phyloP scores from a whole-genome alignment of 495 filamentous ascomycete species.

The Pyrenopolyporus hunteri region DNA sequence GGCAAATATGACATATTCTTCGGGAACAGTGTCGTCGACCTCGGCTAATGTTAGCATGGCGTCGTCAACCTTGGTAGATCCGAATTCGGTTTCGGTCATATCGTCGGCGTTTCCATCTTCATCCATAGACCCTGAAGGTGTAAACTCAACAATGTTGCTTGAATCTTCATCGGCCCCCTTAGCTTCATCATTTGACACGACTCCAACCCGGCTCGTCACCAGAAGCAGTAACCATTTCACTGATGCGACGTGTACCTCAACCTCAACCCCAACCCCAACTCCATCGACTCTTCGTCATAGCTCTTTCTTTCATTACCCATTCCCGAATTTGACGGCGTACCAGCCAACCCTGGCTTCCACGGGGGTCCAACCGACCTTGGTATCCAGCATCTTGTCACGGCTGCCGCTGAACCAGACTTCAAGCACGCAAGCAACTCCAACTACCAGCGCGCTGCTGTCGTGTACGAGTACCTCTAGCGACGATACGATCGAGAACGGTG shows the following conservation, averaged over 20 bases:
- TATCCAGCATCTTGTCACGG: background rate
- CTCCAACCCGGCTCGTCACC: background rate
- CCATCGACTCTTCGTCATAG: background rate
- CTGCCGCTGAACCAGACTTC: background rate
- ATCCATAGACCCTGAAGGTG: background rate
- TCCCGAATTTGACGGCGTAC: conserved; percentile 11
- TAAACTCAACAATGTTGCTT: conserved; percentile 1
- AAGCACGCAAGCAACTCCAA: background rate
- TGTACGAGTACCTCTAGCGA: conserved; percentile 4
- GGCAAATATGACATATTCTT: conserved; percentile 17
- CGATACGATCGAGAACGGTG: conserved; percentile 35
- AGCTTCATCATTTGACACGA: background rate
- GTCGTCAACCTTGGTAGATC: conserved; percentile 1
- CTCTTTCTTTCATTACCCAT: conserved; percentile 4
- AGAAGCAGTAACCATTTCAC: background rate
- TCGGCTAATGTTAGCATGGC: background rate
- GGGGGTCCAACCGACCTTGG: background rate
- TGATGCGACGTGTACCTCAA: conserved; percentile 24
- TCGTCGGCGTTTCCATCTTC: background rate
- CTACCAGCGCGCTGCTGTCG: background rate
- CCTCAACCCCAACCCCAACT: background rate
- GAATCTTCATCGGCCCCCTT: background rate
- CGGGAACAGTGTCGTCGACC: background rate
- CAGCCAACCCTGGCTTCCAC: background rate
- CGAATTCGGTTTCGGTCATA: background rate